These are phyloP conservation scores for Xylaria sp. DNA, from an alignment of 2,329 filamentous ascomycete genomes.

Conservation along the genomic window DNA sequence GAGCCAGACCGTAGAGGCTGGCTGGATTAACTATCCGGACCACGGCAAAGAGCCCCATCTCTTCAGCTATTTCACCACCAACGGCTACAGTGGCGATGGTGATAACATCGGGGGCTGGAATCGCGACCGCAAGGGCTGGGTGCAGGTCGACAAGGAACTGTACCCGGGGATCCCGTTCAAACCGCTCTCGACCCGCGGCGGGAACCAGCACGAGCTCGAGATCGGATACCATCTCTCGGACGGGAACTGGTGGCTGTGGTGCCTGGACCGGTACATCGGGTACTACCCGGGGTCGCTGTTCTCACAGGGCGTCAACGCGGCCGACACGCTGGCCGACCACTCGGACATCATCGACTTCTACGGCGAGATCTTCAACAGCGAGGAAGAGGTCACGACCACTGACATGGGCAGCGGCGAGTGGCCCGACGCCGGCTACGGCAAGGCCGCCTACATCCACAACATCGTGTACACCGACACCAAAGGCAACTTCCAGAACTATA, in stretches of 20 bases:
- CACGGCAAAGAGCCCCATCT: constrained; percentile 22
- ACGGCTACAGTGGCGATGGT: constrained; percentile 21
- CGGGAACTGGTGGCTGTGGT: constrained; percentile 30
- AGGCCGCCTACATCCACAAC: constrained; percentile 29
- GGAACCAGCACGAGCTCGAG: constrained; percentile 26
- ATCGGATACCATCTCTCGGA: constrained; percentile 27
- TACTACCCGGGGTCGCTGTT: constrained; percentile 29
- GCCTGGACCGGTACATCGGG: constrained; percentile 25
- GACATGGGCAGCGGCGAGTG: constrained; percentile 31
- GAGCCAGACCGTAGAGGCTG: constrained; percentile 27
- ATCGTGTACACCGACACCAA: constrained; percentile 12
- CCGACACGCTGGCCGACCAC: constrained; percentile 27
- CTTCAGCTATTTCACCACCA: constrained; percentile 30
- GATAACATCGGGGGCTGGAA: constrained; percentile 31
- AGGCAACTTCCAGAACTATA: constrained; percentile 15
- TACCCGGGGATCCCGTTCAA: constrained; percentile 26
- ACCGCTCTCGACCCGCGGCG: constrained; percentile 17
- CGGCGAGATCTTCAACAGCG: constrained; percentile 30
- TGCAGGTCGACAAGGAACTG: constrained; percentile 19
- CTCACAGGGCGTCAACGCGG: constrained; percentile 18
- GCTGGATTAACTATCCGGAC: constrained; percentile 28
- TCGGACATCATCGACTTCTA: constrained; percentile 25
- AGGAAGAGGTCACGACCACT: constrained; percentile 19
- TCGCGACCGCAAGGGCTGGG: constrained; percentile 22
- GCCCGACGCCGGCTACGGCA: constrained; percentile 21